Conservation (phyloP, 2,329 filamentous ascomycete species). For the Biscogniauxia marginata region DNA sequence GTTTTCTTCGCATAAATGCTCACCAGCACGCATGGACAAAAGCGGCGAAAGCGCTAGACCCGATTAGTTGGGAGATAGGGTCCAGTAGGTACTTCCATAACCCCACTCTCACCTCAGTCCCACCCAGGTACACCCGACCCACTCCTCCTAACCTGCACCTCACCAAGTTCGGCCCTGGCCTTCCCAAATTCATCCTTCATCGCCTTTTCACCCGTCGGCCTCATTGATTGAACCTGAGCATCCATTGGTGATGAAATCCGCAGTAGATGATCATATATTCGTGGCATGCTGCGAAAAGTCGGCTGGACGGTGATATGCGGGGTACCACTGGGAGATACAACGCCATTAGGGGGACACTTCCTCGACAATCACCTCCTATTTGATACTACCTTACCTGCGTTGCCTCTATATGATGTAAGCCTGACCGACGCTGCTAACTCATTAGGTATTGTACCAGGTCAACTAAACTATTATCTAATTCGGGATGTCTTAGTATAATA, state of each 20-base stretch:
- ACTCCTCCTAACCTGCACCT: background rate
- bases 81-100: background rate
- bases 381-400: too few species aligned
- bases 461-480: too few species aligned
- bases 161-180: conserved; percentile 8
- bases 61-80: background rate
- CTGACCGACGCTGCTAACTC: too few species aligned
- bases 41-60: too few species aligned
- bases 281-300: conserved; percentile 15
- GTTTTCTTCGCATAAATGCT: background rate
- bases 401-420: too few species aligned
- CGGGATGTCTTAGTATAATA: too few species aligned
- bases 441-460: too few species aligned
- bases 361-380: background rate
- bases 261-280: conserved; percentile 13
- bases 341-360: background rate
- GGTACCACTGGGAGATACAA: background rate
- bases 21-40: background rate
- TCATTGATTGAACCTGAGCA: conserved; percentile 4
- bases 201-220: conserved; percentile 5
- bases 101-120: conserved; percentile 1
- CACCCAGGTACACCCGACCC: conserved; percentile 1
- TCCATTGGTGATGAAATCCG: conserved; percentile 11
- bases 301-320: background rate
- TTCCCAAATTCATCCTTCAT: conserved; percentile 13